Base-by-base conservation (phyloP, 2,329 filamentous ascomycete genomes). In the Clonostachys solani region DNA sequence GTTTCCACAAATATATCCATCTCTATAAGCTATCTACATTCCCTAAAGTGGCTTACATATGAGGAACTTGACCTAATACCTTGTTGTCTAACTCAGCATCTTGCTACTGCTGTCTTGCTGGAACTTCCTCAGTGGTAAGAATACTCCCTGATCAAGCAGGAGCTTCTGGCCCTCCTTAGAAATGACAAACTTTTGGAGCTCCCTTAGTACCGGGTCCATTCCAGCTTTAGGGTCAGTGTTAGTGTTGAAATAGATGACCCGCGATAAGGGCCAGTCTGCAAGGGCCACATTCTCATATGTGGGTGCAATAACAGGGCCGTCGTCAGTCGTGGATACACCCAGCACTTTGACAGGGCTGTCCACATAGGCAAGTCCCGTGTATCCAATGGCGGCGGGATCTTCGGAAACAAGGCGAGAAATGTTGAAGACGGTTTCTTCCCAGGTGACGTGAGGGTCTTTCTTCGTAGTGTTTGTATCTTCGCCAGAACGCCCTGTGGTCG, bases 241-340 rank as follows among this genome's bases (percentile, higher is more conserved):
- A 4, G 36, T 38, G 36, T 38, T 38, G 36, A 38, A 38, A 18
- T 38, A 38, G 12, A 38, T n/a, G 36, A 38, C 15, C 15, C 36
- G 36, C 7, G 36, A n/a, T 5, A 38, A 18, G 15, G 36, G 36
- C 36, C 12, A 38, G 12, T n/a, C 17, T n/a, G 36, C 36, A 38
- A 38, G 36, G 36, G 36, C 36, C 10, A 38, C 17, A 18, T 38
- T 38, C 36, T 38, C 36, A 18, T 38, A 38, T 7, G 36, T n/a
- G 36, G 36, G 36, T n/a, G 36, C 15, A 5, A 38, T 18, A 5
- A 38, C 17, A 2, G 15, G 15, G 79, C 78, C 54, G 68, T 69
- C 57, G 68, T 72, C 59, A 61, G 81, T 57, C 70, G 69, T 52
- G 75, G 73, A 69, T 80, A 78, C 51, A 72, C 71, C 60, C 23